Percentiles rank a stretch among this genome's conserved stretches.
Conservation (phyloP, 176 grass and related monocot genomes). For the Carex pumila region DNA sequence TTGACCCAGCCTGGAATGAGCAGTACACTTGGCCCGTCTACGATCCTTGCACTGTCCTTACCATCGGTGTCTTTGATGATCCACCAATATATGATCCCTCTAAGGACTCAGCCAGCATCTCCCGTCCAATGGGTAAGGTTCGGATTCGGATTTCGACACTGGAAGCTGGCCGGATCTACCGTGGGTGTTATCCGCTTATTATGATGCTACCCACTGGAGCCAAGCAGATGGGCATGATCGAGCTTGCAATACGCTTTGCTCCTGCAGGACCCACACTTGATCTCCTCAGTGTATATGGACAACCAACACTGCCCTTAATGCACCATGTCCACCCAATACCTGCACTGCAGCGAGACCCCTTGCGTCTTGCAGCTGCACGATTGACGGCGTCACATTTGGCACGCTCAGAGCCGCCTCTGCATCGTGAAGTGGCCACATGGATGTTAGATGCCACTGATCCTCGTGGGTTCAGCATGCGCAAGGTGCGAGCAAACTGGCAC, state of each 20-base stretch:
- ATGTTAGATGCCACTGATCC: conserved; percentile 66
- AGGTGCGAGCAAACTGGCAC: conserved; percentile 84
- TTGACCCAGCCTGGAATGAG: conserved; percentile 89
- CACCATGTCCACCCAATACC: conserved; percentile 56
- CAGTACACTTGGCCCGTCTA: conserved; percentile 97
- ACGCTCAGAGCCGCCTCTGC: conserved; percentile 70
- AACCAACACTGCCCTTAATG: conserved; percentile 53
- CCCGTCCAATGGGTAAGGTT: conserved; percentile 69
- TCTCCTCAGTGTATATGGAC: conserved; percentile 54
- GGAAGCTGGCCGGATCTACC: conserved; percentile 56
- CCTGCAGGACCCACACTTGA: conserved; percentile 37
- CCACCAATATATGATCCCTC: conserved; percentile 18
- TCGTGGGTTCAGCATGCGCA: conserved; percentile 91
- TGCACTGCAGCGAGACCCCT: conserved; percentile 28
- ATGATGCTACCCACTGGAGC: conserved; percentile 64
- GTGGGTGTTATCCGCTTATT: conserved; percentile 61
- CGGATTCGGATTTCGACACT: conserved; percentile 75
- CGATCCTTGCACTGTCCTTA: conserved; percentile 86
- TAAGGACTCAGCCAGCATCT: conserved; percentile 24
- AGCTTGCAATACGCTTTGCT: conserved; percentile 82
- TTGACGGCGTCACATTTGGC: conserved; percentile 46
- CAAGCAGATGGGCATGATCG: conserved; percentile 80
- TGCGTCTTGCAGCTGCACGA: conserved; percentile 56
- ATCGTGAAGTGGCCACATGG: conserved; percentile 65
- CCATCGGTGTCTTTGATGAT: conserved; percentile 81